Evolutionary conservation across 129 eudicot species (phyloP), one percentile per base, ranked within the genome.

Genomic region (Heracleum sosnowskyi): DNA sequence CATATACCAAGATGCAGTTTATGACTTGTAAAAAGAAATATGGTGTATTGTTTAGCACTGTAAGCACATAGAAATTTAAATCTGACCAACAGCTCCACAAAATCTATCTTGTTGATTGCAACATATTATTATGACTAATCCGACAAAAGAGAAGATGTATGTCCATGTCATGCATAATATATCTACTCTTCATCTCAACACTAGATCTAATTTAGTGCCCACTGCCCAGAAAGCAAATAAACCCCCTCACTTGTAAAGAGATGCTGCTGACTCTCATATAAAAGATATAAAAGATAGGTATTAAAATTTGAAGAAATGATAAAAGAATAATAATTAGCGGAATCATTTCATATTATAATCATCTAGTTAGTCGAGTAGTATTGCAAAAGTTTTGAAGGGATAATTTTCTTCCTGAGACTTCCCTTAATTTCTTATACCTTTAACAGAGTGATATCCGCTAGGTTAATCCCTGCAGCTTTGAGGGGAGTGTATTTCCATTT

Each of bases 101-200:
- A 37, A 39, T 70, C 17, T 40, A 72, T 72, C 34, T 41, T 24
- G 42, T 47, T 33, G 64, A 47, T 33, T 46, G 66, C 66, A 75
- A 49, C 68, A 75, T 26, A 77, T 77, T 77, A 77, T 77, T 77
- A 39, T 39, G 35, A 77, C 53, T 40, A 31, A 57, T 62, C 42
- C 53, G 11, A 62, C 69, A 24, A 77, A 60, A 22, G 75, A n/a
- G 69, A 5, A 63, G 46, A 77, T 46, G 63, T 13, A 8, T 7
- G 39, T 64, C 8, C 41, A 41, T 12, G 29, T 34, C 80, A 26
- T 41, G 68, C 51, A 64, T 11, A 46, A 29, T 33, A 12, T 46
- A 63, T 41, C 53, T 20, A 64, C 29, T 77, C 70, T 62, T 77
- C 18, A 35, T 64, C 42, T 77, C 44, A 29, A 77, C 44, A 60